Evolutionary conservation across 495 filamentous ascomycete species (phyloP).

Genomic region (Bathelium albidoporum): DNA sequence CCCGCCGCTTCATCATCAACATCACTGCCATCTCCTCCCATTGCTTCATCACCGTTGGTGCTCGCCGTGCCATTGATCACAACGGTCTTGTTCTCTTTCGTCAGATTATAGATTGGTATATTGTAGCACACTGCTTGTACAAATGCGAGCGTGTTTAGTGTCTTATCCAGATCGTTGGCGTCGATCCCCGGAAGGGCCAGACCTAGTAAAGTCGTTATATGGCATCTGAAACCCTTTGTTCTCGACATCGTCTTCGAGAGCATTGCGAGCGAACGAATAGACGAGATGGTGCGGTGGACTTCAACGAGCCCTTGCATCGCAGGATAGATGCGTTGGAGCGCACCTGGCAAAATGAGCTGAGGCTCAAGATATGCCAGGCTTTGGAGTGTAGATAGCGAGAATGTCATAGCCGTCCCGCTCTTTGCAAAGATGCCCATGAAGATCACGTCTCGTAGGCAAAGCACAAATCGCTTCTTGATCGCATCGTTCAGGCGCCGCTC

Average conservation of each 20-base stretch:
- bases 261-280: slow-evolving; percentile 79
- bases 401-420: slow-evolving; percentile 79
- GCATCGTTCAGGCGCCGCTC: slow-evolving; percentile 69
- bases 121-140: slow-evolving; percentile 92
- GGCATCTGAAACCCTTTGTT: slow-evolving; percentile 87
- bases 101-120: slow-evolving; percentile 80
- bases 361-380: slow-evolving; percentile 84
- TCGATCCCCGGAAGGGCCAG: slow-evolving; percentile 92
- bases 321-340: slow-evolving; percentile 91
- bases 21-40: slow-evolving; percentile 40
- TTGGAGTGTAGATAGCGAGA: slow-evolving; percentile 81
- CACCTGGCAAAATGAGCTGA: slow-evolving; percentile 83
- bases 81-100: slow-evolving; percentile 34
- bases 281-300: slow-evolving; percentile 92
- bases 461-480: slow-evolving; percentile 80
- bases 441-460: slow-evolving; percentile 80
- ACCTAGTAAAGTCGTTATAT: slow-evolving; percentile 84
- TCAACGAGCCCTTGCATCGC: slow-evolving; percentile 93
- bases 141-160: slow-evolving; percentile 83
- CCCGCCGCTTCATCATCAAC: slow-evolving; percentile 58
- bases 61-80: slow-evolving; percentile 11
- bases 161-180: slow-evolving; percentile 96
- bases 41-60: slow-evolving; percentile 20
- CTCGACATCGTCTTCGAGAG: slow-evolving; percentile 80
- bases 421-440: slow-evolving; percentile 99